Percentiles rank a stretch among this genome's conserved stretches.
Evolutionary conservation across 352 stramenopile species (phyloP).

Genomic region (Pythium folliculosum): DNA sequence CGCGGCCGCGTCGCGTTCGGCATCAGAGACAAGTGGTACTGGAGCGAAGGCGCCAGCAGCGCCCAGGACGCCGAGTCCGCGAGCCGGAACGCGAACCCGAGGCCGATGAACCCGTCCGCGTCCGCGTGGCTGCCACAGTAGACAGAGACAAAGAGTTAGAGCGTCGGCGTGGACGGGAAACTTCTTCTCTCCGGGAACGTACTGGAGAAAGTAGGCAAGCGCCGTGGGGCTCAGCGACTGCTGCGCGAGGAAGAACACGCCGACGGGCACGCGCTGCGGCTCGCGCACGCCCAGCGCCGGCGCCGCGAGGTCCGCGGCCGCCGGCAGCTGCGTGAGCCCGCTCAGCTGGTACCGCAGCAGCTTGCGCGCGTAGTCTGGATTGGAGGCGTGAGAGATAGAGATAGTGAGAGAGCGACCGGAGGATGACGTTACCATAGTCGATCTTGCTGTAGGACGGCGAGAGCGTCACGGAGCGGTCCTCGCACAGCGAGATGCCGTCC

Average conservation of each 20-base stretch:
- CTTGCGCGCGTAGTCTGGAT: slow-evolving; percentile 55
- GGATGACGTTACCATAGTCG: slow-evolving; percentile 36
- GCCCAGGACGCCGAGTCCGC: slow-evolving; percentile 44
- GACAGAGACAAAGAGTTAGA: no score
- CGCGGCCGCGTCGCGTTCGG: not conserved
- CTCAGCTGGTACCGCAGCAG: slow-evolving; percentile 54
- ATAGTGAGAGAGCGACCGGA: not conserved
- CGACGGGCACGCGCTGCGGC: slow-evolving; percentile 29
- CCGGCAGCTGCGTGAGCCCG: slow-evolving; percentile 33
- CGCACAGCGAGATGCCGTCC: slow-evolving; percentile 42
- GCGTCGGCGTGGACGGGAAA: no score
- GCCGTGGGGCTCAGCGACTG: slow-evolving; percentile 46
- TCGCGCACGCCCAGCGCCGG: slow-evolving; percentile 31
- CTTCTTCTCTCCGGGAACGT: not conserved
- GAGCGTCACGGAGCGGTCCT: slow-evolving; percentile 26
- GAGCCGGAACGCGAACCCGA: slow-evolving; percentile 43
- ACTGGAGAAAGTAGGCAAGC: slow-evolving; percentile 55
- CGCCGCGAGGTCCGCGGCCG: slow-evolving; percentile 28
- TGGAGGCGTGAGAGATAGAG: not conserved
- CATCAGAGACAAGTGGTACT: slow-evolving; percentile 16
- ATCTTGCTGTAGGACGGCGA: slow-evolving; percentile 19
- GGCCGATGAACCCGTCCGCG: slow-evolving; percentile 56
- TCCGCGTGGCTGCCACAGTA: slow-evolving; percentile 32
- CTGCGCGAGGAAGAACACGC: slow-evolving; percentile 45
- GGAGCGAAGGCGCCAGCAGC: slow-evolving; percentile 2